Evolutionary conservation across 2,329 filamentous ascomycete species (phyloP).

Genomic region (Aspergillus felis): DNA sequence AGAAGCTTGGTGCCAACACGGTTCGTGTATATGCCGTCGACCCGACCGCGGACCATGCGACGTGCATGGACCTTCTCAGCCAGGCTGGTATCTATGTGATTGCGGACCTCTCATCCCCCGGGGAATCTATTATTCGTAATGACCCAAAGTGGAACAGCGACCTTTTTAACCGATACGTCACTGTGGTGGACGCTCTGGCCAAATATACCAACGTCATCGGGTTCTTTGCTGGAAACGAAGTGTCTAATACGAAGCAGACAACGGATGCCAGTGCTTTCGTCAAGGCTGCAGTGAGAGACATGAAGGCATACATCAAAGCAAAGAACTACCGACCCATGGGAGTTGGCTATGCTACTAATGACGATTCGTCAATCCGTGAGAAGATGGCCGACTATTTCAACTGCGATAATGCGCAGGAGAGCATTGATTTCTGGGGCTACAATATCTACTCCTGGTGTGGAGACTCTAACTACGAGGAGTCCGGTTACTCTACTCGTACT

Average conservation of each 20-base stretch:
- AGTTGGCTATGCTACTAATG: slow-evolving; percentile 92
- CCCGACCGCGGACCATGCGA: slow-evolving; percentile 68
- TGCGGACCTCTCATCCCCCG: slow-evolving; percentile 79
- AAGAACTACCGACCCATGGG: slow-evolving; percentile 72
- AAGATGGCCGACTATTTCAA: slow-evolving; percentile 90
- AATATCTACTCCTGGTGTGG: slow-evolving; percentile 99
- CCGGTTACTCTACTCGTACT: slow-evolving; percentile 75
- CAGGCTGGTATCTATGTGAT: slow-evolving; percentile 90
- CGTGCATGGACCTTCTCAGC: slow-evolving; percentile 77
- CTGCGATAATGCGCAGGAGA: slow-evolving; percentile 62
- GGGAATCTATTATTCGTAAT: slow-evolving; percentile 77
- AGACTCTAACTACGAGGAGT: slow-evolving; percentile 67
- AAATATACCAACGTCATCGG: slow-evolving; percentile 86
- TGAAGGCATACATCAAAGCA: slow-evolving; percentile 81
- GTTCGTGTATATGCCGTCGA: slow-evolving; percentile 93
- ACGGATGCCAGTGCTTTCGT: slow-evolving; percentile 87
- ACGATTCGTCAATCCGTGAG: slow-evolving; percentile 75
- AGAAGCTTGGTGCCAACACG: slow-evolving; percentile 76
- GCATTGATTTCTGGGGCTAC: slow-evolving; percentile 98
- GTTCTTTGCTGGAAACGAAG: slow-evolving; percentile 97
- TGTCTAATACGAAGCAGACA: slow-evolving; percentile 82
- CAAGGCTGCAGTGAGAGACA: slow-evolving; percentile 93
- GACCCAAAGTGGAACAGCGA: slow-evolving; percentile 71
- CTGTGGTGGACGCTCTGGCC: slow-evolving; percentile 72
- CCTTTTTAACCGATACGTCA: slow-evolving; percentile 74